phyloP scores from a whole-genome alignment of 2,329 filamentous ascomycete species.

The Sordariomycetes sp. region DNA sequence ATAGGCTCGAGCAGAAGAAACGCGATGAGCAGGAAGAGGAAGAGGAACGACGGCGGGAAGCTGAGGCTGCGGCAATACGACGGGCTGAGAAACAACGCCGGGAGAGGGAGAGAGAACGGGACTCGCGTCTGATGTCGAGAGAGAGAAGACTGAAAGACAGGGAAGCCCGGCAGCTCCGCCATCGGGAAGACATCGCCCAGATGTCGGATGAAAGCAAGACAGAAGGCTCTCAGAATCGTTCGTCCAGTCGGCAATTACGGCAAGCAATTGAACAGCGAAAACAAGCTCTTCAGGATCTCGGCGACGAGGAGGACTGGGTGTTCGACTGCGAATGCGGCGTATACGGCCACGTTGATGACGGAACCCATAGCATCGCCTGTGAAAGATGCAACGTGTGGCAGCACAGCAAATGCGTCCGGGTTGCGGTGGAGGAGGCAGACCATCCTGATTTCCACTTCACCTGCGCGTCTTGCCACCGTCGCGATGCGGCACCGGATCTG shows the following conservation, averaged over 20 bases:
- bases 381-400: constrained; percentile 95
- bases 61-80: constrained; percentile 53
- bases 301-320: constrained; percentile 79
- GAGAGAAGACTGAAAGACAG: constrained; percentile 81
- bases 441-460: constrained; percentile 79
- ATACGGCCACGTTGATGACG: constrained; percentile 88
- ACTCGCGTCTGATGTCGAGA: constrained; percentile 70
- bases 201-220: constrained; percentile 38
- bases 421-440: constrained; percentile 70
- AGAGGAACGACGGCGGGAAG: constrained; percentile 53
- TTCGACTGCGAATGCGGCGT: constrained; percentile 92
- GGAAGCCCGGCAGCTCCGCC: constrained; percentile 68
- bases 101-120: constrained; percentile 60
- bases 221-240: neutral
- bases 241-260: constrained; percentile 38
- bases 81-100: constrained; percentile 53
- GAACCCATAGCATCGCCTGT: constrained; percentile 86
- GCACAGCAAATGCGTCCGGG: constrained; percentile 83
- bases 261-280: constrained; percentile 72
- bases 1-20: constrained; percentile 68
- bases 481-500: constrained; percentile 26
- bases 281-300: constrained; percentile 39
- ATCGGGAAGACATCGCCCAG: constrained; percentile 73
- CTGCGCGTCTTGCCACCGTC: constrained; percentile 61
- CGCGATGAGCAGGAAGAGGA: constrained; percentile 62